A percentile compares a stretch with the other conserved stretches of the same genome.
These are phyloP conservation scores for Omphalea diandra DNA, from an alignment of 441 rosid species.

Conservation along the genomic window DNA sequence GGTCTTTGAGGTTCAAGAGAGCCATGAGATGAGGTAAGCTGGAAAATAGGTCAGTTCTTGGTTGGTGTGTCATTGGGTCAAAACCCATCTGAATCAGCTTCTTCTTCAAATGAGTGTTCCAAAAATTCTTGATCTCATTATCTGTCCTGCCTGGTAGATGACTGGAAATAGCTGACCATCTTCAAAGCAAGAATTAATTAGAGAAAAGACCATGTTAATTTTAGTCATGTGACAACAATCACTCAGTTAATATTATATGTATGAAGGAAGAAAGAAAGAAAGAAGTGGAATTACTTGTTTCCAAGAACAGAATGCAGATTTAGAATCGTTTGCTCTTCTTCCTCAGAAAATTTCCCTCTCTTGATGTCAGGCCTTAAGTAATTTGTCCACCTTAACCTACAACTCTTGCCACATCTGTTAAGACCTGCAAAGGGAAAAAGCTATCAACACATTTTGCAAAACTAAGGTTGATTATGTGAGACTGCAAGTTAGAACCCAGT, in stretches of 20 bases:
- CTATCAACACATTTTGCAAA: not conserved
- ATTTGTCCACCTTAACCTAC: slow-evolving; percentile 91
- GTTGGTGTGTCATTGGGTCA: slow-evolving; percentile 88
- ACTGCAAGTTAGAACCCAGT: no score
- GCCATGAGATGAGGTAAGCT: slow-evolving; percentile 75
- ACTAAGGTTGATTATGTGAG: no score
- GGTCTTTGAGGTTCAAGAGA: slow-evolving; percentile 57
- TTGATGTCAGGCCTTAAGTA: slow-evolving; percentile 89
- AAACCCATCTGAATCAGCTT: slow-evolving; percentile 86
- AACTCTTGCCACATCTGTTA: slow-evolving; percentile 93
- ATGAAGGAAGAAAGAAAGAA: not conserved
- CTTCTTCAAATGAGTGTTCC: slow-evolving; percentile 90
- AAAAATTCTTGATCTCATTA: slow-evolving; percentile 81
- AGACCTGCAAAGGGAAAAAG: slow-evolving; percentile 41
- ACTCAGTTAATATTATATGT: no score
- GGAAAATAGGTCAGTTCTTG: slow-evolving; percentile 74
- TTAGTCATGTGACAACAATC: no score
- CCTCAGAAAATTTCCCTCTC: slow-evolving; percentile 83
- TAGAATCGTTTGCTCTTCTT: slow-evolving; percentile 83
- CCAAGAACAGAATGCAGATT: slow-evolving; percentile 85
- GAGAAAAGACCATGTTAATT: no score
- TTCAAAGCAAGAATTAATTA: slow-evolving; percentile 11
- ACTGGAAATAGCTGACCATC: slow-evolving; percentile 90
- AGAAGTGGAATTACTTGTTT: slow-evolving; percentile 51
- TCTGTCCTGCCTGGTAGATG: slow-evolving; percentile 82